Conservation (phyloP, 1,284 basidiomycete genomes). For the Lentinula novae-zelandiae region DNA sequence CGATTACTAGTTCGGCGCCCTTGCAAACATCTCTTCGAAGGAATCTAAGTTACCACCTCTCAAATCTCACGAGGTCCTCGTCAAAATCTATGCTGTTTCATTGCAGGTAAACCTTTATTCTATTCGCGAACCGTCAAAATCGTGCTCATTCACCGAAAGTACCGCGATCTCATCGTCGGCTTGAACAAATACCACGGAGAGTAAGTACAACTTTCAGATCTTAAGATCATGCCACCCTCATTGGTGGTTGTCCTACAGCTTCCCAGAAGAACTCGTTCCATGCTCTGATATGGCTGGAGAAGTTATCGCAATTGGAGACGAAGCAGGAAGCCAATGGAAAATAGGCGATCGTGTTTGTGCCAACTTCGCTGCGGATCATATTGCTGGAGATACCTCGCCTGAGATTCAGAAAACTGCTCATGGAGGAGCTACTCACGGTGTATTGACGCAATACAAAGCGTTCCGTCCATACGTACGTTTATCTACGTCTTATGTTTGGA, state of each 20-base stretch:
- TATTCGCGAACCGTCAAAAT: neutral
- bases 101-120: slow-evolving; percentile 27
- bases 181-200: slow-evolving; percentile 27
- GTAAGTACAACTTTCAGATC: slow-evolving; percentile 10
- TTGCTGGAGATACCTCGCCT: slow-evolving; percentile 27
- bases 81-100: slow-evolving; percentile 43
- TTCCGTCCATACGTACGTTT: slow-evolving; percentile 29
- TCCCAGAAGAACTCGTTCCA: slow-evolving; percentile 32
- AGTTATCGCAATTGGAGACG: slow-evolving; percentile 42
- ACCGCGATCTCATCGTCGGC: slow-evolving; percentile 37
- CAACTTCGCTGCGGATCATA: slow-evolving; percentile 30
- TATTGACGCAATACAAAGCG: slow-evolving; percentile 40
- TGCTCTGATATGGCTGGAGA: slow-evolving; percentile 53
- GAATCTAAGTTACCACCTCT: slow-evolving; percentile 27
- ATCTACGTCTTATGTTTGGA: neutral
- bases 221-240: too few species aligned
- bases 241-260: slow-evolving; percentile 12
- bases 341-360: slow-evolving; percentile 46
- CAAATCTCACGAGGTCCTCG: slow-evolving; percentile 34
- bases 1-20: slow-evolving; percentile 4
- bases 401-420: slow-evolving; percentile 27
- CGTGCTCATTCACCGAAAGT: slow-evolving; percentile 21
- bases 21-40: slow-evolving; percentile 25
- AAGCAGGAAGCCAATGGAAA: slow-evolving; percentile 33
- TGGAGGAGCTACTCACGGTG: slow-evolving; percentile 42